phyloP scores from a whole-genome alignment of 306 rosid genomes.

The Fagus crenata region DNA sequence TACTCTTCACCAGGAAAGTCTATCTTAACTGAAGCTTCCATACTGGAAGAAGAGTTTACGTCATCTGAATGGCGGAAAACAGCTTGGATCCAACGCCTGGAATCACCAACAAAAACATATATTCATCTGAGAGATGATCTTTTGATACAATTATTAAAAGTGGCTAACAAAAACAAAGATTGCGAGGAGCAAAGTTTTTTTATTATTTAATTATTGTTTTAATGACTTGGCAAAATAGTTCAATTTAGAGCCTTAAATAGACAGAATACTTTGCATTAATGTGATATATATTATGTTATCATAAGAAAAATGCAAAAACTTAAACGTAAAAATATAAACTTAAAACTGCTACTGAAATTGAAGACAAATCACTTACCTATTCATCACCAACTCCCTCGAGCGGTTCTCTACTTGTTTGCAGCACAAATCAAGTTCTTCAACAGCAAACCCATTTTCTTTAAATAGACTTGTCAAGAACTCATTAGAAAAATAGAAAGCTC shows the following conservation, averaged over 20 bases:
- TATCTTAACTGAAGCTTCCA: conserved; percentile 30
- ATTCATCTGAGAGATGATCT: background rate
- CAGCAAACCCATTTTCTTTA: conserved; percentile 77
- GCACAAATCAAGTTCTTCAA: conserved; percentile 61
- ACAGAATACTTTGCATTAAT: conserved; percentile 14
- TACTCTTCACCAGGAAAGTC: conserved; percentile 30
- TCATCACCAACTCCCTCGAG: conserved; percentile 82
- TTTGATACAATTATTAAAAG: background rate
- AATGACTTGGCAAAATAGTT: conserved; percentile 9
- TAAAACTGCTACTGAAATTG: background rate
- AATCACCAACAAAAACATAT: conserved; percentile 26
- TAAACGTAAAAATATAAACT: conserved; percentile 1
- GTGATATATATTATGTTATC: background rate
- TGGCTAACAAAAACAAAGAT: conserved; percentile 6
- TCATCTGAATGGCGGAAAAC: conserved; percentile 57
- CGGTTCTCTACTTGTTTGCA: conserved; percentile 98
- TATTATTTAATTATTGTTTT: background rate
- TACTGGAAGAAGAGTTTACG: conserved; percentile 34
- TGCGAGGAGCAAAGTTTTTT: background rate
- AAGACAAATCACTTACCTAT: conserved; percentile 51
- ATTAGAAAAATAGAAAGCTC: conserved; percentile 88
- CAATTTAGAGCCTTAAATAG: conserved; percentile 6
- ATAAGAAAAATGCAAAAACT: background rate
- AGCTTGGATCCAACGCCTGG: conserved; percentile 95
- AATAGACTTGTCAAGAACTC: conserved; percentile 77